phyloP scores from a whole-genome alignment of 1,284 basidiomycete species.

The Tilletia walkeri region DNA sequence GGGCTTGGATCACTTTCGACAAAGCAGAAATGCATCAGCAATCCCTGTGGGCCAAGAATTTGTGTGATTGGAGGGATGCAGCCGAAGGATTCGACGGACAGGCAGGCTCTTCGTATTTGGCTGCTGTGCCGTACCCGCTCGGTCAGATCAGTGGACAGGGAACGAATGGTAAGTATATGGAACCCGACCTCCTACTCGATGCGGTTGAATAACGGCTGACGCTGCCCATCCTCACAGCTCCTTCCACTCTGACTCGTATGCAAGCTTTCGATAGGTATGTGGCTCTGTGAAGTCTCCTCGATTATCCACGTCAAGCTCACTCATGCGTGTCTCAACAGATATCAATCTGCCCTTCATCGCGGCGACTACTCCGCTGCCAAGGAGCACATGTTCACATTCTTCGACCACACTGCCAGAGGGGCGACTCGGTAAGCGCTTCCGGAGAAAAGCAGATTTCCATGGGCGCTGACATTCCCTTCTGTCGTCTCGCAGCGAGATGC shows the following conservation, averaged over 20 bases:
- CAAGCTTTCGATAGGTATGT: slow-evolving; percentile 6
- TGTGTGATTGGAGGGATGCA: slow-evolving; percentile 11
- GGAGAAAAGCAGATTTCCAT: no score
- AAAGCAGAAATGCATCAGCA: slow-evolving; percentile 12
- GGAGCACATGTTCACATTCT: slow-evolving; percentile 14
- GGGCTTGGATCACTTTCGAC: not conserved
- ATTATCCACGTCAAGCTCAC: not conserved
- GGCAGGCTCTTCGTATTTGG: not conserved
- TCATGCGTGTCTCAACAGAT: not conserved
- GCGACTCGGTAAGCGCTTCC: slow-evolving; percentile 1
- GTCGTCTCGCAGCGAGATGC: not conserved
- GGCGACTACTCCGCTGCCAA: slow-evolving; percentile 6
- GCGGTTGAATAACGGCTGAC: not conserved
- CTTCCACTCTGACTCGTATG: not conserved
- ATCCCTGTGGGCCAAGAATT: not conserved
- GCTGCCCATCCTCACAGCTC: not conserved
- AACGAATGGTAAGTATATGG: not conserved
- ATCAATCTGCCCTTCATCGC: slow-evolving; percentile 5
- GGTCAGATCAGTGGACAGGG: not conserved
- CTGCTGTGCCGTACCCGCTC: not conserved
- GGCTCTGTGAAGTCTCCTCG: not conserved
- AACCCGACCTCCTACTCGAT: not conserved
- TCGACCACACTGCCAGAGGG: slow-evolving; percentile 13
- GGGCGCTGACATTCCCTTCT: not conserved
- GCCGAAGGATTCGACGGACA: not conserved